Conservation (phyloP, 139 green algal genomes). For the Choricystis sp. region DNA sequence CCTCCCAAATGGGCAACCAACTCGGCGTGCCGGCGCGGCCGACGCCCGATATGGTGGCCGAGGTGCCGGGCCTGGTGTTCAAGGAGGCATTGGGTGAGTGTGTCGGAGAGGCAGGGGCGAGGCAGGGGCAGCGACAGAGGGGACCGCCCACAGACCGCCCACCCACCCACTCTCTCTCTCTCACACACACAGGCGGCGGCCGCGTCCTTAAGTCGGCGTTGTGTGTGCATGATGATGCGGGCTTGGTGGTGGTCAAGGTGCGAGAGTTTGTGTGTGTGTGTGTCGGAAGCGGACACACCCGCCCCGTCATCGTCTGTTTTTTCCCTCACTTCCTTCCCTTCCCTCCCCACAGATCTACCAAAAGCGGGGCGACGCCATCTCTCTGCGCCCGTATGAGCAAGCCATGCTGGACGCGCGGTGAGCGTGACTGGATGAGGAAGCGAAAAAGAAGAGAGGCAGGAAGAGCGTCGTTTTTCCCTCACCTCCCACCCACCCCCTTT, state of each 20-base stretch:
- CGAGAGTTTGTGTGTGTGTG: neutral
- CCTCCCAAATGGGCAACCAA: neutral
- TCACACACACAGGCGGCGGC: constrained; percentile 44
- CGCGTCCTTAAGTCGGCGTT: constrained; percentile 74
- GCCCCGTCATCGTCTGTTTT: neutral
- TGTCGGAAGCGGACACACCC: neutral
- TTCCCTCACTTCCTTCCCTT: neutral
- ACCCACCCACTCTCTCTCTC: constrained; percentile 26
- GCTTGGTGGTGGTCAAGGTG: constrained; percentile 84
- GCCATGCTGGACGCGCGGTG: constrained; percentile 50
- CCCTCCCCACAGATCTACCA: constrained; percentile 49
- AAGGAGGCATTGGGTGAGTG: constrained; percentile 1
- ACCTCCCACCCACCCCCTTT: too few species aligned
- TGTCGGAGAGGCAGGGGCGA: neutral
- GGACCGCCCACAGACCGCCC: too few species aligned
- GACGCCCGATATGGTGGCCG: neutral
- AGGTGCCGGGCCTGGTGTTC: neutral
- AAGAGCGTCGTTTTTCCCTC: constrained; percentile 1
- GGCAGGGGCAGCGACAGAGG: neutral
- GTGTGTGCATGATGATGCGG: constrained; percentile 75
- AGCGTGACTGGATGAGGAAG: constrained; percentile 3
- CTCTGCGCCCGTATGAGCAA: constrained; percentile 41
- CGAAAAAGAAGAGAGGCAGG: constrained; percentile 9
- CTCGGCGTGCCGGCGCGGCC: neutral
- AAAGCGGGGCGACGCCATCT: constrained; percentile 41